Evolutionary conservation across 108 stramenopile genomes (phyloP).

Genomic region (Cyclotella baltica): DNA sequence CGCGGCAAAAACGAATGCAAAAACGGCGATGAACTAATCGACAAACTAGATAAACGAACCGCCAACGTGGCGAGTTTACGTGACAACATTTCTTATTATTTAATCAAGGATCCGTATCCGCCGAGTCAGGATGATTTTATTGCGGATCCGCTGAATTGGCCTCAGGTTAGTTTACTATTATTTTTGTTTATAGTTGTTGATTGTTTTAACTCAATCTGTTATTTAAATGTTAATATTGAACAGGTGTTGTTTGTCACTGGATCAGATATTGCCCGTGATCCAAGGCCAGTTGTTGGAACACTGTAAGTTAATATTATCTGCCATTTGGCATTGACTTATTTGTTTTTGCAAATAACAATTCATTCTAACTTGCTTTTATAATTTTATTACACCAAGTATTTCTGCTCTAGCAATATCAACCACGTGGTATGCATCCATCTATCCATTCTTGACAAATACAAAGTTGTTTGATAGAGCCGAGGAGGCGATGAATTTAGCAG

Average conservation of each 20-base stretch:
- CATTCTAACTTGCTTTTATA: background rate
- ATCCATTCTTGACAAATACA: slow-evolving; percentile 83
- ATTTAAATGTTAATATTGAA: background rate
- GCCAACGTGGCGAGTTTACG: slow-evolving; percentile 51
- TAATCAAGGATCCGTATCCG: slow-evolving; percentile 64
- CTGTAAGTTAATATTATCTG: background rate
- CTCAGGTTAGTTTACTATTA: slow-evolving; percentile 30
- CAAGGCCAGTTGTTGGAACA: slow-evolving; percentile 50
- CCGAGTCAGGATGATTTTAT: slow-evolving; percentile 52
- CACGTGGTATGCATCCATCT: slow-evolving; percentile 81
- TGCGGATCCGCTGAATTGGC: slow-evolving; percentile 47
- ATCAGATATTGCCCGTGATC: slow-evolving; percentile 68
- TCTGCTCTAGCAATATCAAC: slow-evolving; percentile 73
- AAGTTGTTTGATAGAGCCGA: slow-evolving; percentile 65
- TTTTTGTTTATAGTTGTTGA: background rate
- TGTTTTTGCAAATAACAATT: too few species aligned
- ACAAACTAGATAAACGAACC: slow-evolving; percentile 69
- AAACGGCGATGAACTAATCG: slow-evolving; percentile 67
- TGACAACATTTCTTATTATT: slow-evolving; percentile 68
- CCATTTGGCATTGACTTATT: background rate
- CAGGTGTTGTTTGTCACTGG: slow-evolving; percentile 70
- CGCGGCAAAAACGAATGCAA: slow-evolving; percentile 67
- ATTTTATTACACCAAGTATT: slow-evolving; percentile 12
- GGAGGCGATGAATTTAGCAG: slow-evolving; percentile 72
- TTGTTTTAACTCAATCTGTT: background rate